These are phyloP conservation scores for Pichia deserticola DNA, from an alignment of 805 yeast species.

Conservation along the genomic window DNA sequence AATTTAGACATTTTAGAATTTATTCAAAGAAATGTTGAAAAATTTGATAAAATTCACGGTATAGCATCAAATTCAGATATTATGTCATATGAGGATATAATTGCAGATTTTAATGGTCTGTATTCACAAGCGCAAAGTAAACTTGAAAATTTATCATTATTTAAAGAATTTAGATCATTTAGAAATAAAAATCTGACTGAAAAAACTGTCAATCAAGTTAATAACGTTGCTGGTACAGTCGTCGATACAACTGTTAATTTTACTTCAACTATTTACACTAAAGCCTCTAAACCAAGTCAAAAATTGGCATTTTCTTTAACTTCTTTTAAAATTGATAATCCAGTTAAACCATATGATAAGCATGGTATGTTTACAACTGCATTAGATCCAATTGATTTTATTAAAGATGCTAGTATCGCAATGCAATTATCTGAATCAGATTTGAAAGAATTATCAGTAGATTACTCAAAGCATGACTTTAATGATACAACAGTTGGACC, in stretches of 20 bases:
- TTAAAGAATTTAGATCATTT: conserved; percentile 31
- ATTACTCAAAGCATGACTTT: background rate
- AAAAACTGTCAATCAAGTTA: conserved; percentile 21
- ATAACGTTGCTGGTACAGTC: conserved; percentile 20
- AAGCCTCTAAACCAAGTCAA: conserved; percentile 27
- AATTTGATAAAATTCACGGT: conserved; percentile 29
- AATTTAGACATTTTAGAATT: conserved; percentile 30
- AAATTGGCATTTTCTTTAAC: conserved; percentile 15
- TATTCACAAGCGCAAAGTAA: conserved; percentile 31
- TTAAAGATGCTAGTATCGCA: conserved; percentile 3
- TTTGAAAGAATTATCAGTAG: background rate
- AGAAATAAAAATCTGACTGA: conserved; percentile 31
- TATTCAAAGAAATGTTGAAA: conserved; percentile 25
- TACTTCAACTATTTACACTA: conserved; percentile 26
- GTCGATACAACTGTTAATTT: conserved; percentile 24
- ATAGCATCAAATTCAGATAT: conserved; percentile 10
- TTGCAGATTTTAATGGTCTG: conserved; percentile 32
- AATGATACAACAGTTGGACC: background rate
- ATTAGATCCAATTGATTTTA: conserved; percentile 23
- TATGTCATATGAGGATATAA: conserved; percentile 28
- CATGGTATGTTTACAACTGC: conserved; percentile 28
- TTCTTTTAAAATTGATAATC: conserved; percentile 27
- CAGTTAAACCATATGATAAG: conserved; percentile 27
- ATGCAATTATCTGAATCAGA: background rate
- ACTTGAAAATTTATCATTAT: conserved; percentile 32